These are phyloP conservation scores for Pseudogymnoascus sp. DNA, from an alignment of 2,329 filamentous ascomycete species.

Conservation along the genomic window DNA sequence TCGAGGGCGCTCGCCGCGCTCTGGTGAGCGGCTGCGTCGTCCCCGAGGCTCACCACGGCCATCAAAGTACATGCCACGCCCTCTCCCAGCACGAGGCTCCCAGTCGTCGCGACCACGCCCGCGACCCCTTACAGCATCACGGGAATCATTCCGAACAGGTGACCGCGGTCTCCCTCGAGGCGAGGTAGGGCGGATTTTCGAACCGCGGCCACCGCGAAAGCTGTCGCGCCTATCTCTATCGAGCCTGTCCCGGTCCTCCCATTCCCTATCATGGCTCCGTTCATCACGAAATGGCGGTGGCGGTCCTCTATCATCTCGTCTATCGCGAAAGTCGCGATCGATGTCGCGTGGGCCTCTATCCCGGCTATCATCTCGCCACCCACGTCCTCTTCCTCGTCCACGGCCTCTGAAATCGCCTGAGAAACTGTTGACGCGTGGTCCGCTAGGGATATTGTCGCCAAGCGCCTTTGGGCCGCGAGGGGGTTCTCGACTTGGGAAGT, in stretches of 20 bases:
- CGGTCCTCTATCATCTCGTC: constrained; percentile 42
- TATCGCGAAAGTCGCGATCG: constrained; percentile 46
- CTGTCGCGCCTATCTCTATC: constrained; percentile 44
- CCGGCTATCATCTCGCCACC: constrained; percentile 52
- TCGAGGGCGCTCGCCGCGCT: constrained; percentile 11
- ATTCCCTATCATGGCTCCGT: constrained; percentile 49
- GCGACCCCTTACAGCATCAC: constrained; percentile 46
- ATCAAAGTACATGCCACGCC: constrained; percentile 47
- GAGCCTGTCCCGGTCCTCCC: constrained; percentile 37
- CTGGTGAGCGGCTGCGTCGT: constrained; percentile 27
- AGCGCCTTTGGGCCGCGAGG: constrained; percentile 77
- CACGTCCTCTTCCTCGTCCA: constrained; percentile 48
- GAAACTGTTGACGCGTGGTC: constrained; percentile 60
- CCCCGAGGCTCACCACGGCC: constrained; percentile 39
- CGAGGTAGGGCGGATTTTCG: constrained; percentile 51
- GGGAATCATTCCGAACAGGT: constrained; percentile 56
- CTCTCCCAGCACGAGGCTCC: constrained; percentile 40
- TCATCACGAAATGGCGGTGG: constrained; percentile 48
- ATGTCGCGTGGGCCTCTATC: constrained; percentile 44
- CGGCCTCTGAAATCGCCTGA: constrained; percentile 55
- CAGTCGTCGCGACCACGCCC: constrained; percentile 47
- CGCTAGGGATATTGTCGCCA: constrained; percentile 51
- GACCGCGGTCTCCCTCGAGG: constrained; percentile 54
- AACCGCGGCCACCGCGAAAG: constrained; percentile 19
- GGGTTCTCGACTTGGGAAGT: constrained; percentile 54